Percentiles rank a stretch among this genome's conserved stretches.
phyloP scores from a whole-genome alignment of 306 rosid species.

The Cyamopsis tetragonoloba region DNA sequence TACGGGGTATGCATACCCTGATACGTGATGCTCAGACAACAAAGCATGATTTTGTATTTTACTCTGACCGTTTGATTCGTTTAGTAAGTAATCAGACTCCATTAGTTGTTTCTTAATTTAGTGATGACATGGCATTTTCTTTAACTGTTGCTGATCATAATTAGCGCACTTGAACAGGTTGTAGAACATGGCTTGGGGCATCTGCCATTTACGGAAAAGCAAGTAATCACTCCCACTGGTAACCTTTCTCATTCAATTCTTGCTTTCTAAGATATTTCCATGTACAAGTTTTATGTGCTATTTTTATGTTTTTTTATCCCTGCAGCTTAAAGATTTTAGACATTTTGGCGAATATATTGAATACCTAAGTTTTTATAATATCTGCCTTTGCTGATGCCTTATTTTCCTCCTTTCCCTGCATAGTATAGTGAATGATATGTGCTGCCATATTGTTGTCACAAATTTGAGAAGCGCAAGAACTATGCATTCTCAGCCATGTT shows the following conservation, averaged over 20 bases:
- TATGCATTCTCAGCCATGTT: not conserved
- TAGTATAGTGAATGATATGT: not conserved
- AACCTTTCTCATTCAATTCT: constrained; percentile 31
- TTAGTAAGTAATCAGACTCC: constrained; percentile 52
- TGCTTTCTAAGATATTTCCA: not conserved
- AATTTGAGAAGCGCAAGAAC: not conserved
- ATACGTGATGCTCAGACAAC: constrained; percentile 92
- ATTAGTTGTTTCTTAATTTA: constrained; percentile 19
- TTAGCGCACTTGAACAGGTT: constrained; percentile 55
- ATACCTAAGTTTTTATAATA: not conserved
- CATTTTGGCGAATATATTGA: not conserved
- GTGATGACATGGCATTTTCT: constrained; percentile 12
- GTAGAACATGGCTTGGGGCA: constrained; percentile 99
- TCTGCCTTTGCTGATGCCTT: not conserved
- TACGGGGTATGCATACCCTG: constrained; percentile 98
- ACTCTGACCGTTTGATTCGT: constrained; percentile 92
- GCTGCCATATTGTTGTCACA: not conserved
- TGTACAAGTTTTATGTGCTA: not conserved
- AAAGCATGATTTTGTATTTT: constrained; percentile 96
- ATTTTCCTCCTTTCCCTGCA: not conserved
- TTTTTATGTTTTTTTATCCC: not conserved
- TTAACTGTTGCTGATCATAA: constrained; percentile 16
- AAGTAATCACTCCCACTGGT: constrained; percentile 96
- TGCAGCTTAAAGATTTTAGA: not conserved
- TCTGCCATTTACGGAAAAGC: constrained; percentile 95